These are phyloP conservation scores for Cutaneotrichosporon sp. DNA, from an alignment of 1,284 basidiomycete species.

Conservation along the genomic window DNA sequence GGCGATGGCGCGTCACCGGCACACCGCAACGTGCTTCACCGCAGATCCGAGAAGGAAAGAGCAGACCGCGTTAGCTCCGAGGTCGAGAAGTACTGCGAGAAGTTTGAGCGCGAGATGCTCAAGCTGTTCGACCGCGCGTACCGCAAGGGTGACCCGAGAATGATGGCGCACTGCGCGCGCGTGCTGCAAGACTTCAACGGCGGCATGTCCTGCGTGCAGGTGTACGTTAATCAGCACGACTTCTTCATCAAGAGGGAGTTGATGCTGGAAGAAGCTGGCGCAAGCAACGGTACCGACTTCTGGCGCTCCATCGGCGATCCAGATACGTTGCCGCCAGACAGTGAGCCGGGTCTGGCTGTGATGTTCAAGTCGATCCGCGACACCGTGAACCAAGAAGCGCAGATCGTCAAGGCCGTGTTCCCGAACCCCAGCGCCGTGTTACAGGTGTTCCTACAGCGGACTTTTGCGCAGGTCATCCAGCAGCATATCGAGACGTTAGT, in stretches of 20 bases:
- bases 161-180: slow-evolving; percentile 99
- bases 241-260: slow-evolving; percentile 91
- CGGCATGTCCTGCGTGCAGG: slow-evolving; percentile 91
- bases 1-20: neutral
- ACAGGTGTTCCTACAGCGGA: slow-evolving; percentile 96
- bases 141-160: slow-evolving; percentile 92
- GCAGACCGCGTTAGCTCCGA: slow-evolving; percentile 61
- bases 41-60: slow-evolving; percentile 47
- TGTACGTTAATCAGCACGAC: slow-evolving; percentile 99
- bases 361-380: slow-evolving; percentile 83
- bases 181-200: slow-evolving; percentile 98
- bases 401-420: slow-evolving; percentile 98
- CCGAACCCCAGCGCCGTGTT: slow-evolving; percentile 96
- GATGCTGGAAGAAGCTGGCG: slow-evolving; percentile 54
- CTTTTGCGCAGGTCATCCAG: slow-evolving; percentile 97
- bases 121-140: slow-evolving; percentile 93
- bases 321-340: slow-evolving; percentile 71
- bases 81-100: slow-evolving; percentile 89
- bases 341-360: slow-evolving; percentile 74
- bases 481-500: slow-evolving; percentile 87
- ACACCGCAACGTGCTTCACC: slow-evolving; percentile 19
- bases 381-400: slow-evolving; percentile 92
- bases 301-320: slow-evolving; percentile 82
- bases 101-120: slow-evolving; percentile 98
- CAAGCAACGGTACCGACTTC: slow-evolving; percentile 62